A percentile compares a stretch with the other conserved stretches of the same genome.
Conservation (phyloP, 2,329 filamentous ascomycete genomes). For the Dactylellina sp. region DNA sequence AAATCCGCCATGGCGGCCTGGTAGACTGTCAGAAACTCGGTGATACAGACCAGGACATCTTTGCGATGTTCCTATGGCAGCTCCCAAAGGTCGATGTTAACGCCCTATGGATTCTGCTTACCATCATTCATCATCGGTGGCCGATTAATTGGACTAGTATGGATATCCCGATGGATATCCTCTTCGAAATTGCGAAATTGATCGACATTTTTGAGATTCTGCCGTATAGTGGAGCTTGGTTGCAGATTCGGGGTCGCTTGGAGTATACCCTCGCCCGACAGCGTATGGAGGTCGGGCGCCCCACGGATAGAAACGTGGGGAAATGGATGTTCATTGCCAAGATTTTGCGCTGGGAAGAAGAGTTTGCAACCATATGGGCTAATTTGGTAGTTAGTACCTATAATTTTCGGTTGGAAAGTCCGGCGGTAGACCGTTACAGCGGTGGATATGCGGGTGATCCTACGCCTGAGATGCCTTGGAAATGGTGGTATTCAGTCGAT, state of each 20-base stretch:
- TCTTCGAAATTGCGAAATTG: conserved; percentile 23
- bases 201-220: not conserved
- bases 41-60: not conserved
- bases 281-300: conserved; percentile 17
- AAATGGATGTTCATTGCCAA: conserved; percentile 39
- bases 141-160: conserved; percentile 9
- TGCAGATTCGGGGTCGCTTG: not conserved
- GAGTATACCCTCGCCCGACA: conserved; percentile 20
- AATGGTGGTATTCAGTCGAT: conserved; percentile 25
- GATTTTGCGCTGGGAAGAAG: conserved; percentile 13
- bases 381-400: conserved; percentile 29
- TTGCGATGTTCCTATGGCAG: conserved; percentile 19
- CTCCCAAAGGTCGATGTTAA: conserved; percentile 16
- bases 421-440: conserved; percentile 30
- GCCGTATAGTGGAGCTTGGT: conserved; percentile 1
- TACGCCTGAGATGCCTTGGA: not conserved
- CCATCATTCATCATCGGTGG: conserved; percentile 28
- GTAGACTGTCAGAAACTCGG: conserved; percentile 17
- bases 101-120: conserved; percentile 30
- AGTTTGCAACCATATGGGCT: conserved; percentile 34
- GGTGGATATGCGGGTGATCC: conserved; percentile 4
- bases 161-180: conserved; percentile 23
- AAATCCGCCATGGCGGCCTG: not conserved
- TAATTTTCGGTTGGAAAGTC: conserved; percentile 3
- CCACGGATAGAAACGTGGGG: conserved; percentile 14